Evolutionary conservation across 2,329 filamentous ascomycete species (phyloP), one percentile per base, ranked within the genome.

Genomic region (Aspergillus flavus): DNA sequence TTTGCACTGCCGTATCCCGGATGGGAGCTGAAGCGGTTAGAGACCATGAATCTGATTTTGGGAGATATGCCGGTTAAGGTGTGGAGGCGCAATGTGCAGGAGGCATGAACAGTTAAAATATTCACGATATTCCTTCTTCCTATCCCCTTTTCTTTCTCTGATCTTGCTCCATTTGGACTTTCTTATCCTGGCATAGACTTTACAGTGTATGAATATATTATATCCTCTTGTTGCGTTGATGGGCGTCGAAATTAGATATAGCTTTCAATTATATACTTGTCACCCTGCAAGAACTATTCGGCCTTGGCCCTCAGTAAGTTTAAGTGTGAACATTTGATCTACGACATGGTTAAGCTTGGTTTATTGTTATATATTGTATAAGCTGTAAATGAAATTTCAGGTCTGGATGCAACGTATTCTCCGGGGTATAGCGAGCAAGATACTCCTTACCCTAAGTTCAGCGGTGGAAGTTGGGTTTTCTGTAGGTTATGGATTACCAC

Each of bases 31-130:
- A 59, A 69, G 58, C 65, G 72, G 45, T 41, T 67, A 57, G 72
- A 75, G 67, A 73, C 70, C 16, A 70, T 75, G 68, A 74, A 76
- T 61, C 63, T 71, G 61, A 72, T 73, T 52, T 58, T 76, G 63
- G 76, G 76, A 0, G 64, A 64, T 46, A 73, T 73, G 72, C 71
- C 70, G 7, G 72, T 76, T 14, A 74, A 75, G 62, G 75, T 75
- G 30, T 74, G 72, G 64, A 72, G 75, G 52, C 66, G 71, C 26
- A 46, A 59, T 36, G 48, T 64, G 64, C 30, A 36, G 9, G 30
- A 54, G 19, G 52, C 30, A 34, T 54, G 52, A 54, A 23, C 32
- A 30, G 58, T 26, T 57, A 57, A 46, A 64, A 64, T 50, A 21
- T 53, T 58, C 48, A n/a, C 54, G 48, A 64, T 46, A 53, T 53